Evolutionary conservation across 805 yeast genomes (phyloP).

Genomic region (Torulaspora microellipsoides): DNA sequence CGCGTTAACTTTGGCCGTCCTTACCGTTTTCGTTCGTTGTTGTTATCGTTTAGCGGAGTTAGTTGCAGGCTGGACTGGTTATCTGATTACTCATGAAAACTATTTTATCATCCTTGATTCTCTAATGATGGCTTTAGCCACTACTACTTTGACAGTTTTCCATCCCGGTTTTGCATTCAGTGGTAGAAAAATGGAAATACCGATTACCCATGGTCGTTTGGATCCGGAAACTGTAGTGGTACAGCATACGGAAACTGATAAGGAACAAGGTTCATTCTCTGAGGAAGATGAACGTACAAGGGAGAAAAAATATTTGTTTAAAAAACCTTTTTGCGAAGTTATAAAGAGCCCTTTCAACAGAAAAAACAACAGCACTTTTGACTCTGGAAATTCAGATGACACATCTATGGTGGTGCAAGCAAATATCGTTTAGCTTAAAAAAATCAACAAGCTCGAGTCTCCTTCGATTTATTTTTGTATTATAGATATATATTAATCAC

Average conservation of each 20-base stretch:
- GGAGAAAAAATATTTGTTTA: not conserved
- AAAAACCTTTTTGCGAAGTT: not conserved
- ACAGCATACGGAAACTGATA: conserved; percentile 2
- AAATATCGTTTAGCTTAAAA: too few species aligned
- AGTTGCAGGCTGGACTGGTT: conserved; percentile 59
- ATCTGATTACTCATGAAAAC: conserved; percentile 54
- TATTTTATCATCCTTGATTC: conserved; percentile 60
- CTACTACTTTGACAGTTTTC: conserved; percentile 43
- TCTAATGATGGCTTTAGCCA: conserved; percentile 52
- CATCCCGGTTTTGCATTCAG: conserved; percentile 60
- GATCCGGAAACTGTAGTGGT: conserved; percentile 14
- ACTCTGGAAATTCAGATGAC: too few species aligned
- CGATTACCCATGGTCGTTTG: conserved; percentile 20
- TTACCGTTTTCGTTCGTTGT: conserved; percentile 60
- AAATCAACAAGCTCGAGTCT: too few species aligned
- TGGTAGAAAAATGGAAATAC: conserved; percentile 29
- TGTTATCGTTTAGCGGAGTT: conserved; percentile 71
- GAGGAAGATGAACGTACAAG: not conserved
- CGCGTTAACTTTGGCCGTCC: conserved; percentile 44
- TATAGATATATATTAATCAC: too few species aligned
- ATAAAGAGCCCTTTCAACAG: not conserved
- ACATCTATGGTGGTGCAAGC: too few species aligned
- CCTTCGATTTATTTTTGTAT: too few species aligned
- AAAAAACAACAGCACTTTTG: too few species aligned
- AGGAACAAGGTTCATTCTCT: conserved; percentile 1